Evolutionary conservation across 441 rosid genomes (phyloP).

Genomic region (Pelargonium cotyledonis): DNA sequence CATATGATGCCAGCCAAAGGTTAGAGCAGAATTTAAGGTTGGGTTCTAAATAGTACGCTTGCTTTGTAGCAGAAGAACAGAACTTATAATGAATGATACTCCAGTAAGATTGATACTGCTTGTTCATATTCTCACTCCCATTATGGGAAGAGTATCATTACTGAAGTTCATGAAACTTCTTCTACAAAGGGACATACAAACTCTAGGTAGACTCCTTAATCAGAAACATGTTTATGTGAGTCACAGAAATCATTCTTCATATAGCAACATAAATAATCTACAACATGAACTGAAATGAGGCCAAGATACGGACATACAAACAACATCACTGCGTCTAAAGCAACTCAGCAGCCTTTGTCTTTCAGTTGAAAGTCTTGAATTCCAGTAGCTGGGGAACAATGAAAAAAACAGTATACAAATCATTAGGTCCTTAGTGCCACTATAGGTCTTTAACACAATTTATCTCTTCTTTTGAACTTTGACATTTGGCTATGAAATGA

Average conservation of each 20-base stretch:
- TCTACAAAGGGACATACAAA: neutral
- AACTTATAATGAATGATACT: neutral
- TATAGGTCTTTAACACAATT: neutral
- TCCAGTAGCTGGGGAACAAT: slow-evolving; percentile 67
- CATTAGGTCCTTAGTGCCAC: slow-evolving; percentile 1
- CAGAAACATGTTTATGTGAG: too few species aligned
- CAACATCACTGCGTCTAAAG: slow-evolving; percentile 58
- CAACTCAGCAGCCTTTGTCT: slow-evolving; percentile 69
- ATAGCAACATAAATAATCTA: neutral
- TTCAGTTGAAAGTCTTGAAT: slow-evolving; percentile 82
- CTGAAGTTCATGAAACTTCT: neutral
- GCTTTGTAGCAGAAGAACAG: too few species aligned
- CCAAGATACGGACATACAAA: slow-evolving; percentile 55
- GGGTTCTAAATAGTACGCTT: too few species aligned
- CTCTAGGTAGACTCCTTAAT: too few species aligned
- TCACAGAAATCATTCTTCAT: neutral
- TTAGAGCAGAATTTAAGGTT: neutral
- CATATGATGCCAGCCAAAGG: neutral
- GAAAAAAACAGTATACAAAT: slow-evolving; percentile 12
- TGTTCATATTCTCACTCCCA: neutral
- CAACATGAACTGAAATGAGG: slow-evolving; percentile 19
- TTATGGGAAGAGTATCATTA: neutral
- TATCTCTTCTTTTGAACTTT: neutral
- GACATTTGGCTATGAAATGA: neutral
- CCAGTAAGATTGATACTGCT: neutral